A percentile compares a stretch with the other conserved stretches of the same genome.
These are phyloP conservation scores for Monotropa hypopitys DNA, from an alignment of 179 eudicot genomes.

Conservation along the genomic window DNA sequence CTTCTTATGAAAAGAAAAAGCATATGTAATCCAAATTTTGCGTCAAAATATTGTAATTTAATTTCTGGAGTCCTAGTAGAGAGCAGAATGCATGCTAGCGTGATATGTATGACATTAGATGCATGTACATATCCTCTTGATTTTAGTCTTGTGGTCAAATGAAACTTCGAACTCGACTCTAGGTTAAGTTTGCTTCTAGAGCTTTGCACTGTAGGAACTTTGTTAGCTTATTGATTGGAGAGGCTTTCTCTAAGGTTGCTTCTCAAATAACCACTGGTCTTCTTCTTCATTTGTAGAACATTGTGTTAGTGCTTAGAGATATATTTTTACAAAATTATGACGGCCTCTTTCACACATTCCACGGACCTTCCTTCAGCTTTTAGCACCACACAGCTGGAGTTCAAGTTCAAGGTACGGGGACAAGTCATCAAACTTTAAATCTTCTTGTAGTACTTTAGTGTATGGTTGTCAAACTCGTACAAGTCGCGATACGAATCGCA, in stretches of 20 bases:
- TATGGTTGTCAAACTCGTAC: too few relatives aligned
- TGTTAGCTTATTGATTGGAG: background rate
- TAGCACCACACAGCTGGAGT: background rate
- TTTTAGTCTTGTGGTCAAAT: too few relatives aligned
- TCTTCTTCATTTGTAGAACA: background rate
- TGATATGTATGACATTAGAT: background rate
- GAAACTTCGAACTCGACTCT: background rate
- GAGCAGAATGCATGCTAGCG: background rate
- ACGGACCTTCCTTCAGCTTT: background rate
- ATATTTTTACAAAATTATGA: background rate
- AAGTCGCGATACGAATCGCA: too few relatives aligned
- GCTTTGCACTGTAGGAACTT: background rate
- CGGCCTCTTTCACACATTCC: background rate
- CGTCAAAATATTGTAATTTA: background rate
- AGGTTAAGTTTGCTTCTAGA: background rate
- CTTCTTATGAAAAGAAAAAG: background rate
- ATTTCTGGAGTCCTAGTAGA: background rate
- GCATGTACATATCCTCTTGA: background rate
- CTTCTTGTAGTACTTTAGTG: background rate
- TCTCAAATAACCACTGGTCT: background rate
- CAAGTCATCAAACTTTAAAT: background rate
- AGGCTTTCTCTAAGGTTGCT: background rate
- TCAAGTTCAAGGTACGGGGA: background rate
- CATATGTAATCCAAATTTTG: background rate
- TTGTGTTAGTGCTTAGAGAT: background rate